Percentiles rank a stretch among this genome's conserved stretches.
These are phyloP conservation scores for Eragrostis tef DNA, from an alignment of 202 grass and related monocot species.

Conservation along the genomic window DNA sequence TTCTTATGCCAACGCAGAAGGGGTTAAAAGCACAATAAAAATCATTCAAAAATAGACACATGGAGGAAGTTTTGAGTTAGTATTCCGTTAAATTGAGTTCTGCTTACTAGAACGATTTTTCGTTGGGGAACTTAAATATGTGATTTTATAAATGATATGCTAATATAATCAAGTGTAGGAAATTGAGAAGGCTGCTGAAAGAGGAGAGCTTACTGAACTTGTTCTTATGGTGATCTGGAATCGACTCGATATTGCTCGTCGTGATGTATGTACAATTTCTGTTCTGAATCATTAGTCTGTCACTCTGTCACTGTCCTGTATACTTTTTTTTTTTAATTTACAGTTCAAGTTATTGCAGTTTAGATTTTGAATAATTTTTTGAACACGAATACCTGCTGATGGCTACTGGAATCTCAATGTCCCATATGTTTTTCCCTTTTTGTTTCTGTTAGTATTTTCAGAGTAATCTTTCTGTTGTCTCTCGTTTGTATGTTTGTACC, in stretches of 20 bases:
- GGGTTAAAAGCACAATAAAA: background rate
- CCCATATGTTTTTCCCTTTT: background rate
- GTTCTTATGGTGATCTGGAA: conserved; percentile 98
- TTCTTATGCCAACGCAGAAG: background rate
- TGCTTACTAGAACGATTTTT: background rate
- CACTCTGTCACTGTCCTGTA: conserved; percentile 1
- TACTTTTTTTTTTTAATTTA: background rate
- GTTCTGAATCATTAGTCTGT: conserved; percentile 11
- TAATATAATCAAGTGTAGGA: conserved; percentile 45
- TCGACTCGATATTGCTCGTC: conserved; percentile 86
- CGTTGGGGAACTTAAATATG: conserved; percentile 15
- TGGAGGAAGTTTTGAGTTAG: conserved; percentile 20
- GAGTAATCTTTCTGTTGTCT: conserved; percentile 1
- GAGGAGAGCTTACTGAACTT: conserved; percentile 86
- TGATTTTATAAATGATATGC: conserved; percentile 28
- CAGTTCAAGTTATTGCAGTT: conserved; percentile 44
- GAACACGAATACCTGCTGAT: conserved; percentile 2
- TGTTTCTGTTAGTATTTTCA: conserved; percentile 11
- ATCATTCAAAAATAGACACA: background rate
- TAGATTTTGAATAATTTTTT: conserved; percentile 11
- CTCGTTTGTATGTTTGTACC: background rate
- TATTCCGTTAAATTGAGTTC: conserved; percentile 5
- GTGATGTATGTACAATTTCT: conserved; percentile 72
- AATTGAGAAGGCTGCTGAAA: conserved; percentile 92
- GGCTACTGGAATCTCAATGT: conserved; percentile 3